These are phyloP conservation scores for Rubia tinctorum DNA, from an alignment of 305 asterid genomes.

Conservation along the genomic window DNA sequence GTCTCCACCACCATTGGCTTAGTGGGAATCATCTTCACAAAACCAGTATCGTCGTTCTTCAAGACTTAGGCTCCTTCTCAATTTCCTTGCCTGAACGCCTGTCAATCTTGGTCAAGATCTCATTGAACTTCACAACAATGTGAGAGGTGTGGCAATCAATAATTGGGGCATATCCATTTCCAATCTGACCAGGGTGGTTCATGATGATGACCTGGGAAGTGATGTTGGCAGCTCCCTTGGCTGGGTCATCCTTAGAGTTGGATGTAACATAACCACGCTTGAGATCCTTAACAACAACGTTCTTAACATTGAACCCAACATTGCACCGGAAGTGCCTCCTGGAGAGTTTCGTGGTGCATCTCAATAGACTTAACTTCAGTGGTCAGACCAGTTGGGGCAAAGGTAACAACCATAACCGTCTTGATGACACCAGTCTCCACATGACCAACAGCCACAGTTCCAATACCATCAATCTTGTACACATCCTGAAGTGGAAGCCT, in stretches of 20 bases:
- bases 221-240: conserved; percentile 31
- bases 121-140: conserved; percentile 31
- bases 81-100: conserved; percentile 33
- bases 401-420: conserved; percentile 43
- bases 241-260: conserved; percentile 42
- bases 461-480: conserved; percentile 48
- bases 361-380: conserved; percentile 47
- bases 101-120: conserved; percentile 32
- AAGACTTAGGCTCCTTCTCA: conserved; percentile 33
- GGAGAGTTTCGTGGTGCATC: conserved; percentile 42
- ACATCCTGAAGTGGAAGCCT: conserved; percentile 44
- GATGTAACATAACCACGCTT: conserved; percentile 43
- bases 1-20: conserved; percentile 35
- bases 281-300: conserved; percentile 42
- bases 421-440: conserved; percentile 37
- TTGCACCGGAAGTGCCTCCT: conserved; percentile 37
- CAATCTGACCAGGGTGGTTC: conserved; percentile 36
- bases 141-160: conserved; percentile 34
- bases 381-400: conserved; percentile 38
- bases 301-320: conserved; percentile 40
- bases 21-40: conserved; percentile 34
- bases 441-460: conserved; percentile 42
- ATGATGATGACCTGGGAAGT: conserved; percentile 32
- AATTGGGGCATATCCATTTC: conserved; percentile 32
- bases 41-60: conserved; percentile 28